Conservation (phyloP, 2,329 filamentous ascomycete species). For the Fusarium acutatum region DNA sequence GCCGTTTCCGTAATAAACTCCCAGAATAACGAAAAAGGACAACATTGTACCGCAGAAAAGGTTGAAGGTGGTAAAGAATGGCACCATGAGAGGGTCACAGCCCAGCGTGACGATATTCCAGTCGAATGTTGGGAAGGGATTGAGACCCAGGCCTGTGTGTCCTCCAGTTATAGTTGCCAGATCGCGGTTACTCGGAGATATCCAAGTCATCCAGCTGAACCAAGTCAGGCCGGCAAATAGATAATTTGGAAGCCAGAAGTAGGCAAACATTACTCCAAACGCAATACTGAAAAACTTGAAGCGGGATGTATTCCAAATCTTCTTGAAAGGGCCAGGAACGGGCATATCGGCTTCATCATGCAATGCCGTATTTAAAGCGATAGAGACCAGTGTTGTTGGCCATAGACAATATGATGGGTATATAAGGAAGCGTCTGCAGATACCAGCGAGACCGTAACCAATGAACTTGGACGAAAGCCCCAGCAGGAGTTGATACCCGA, state of each 20-base stretch:
- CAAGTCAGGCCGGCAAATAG: conserved; percentile 57
- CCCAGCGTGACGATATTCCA: conserved; percentile 50
- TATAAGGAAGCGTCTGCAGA: conserved; percentile 59
- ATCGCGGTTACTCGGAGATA: conserved; percentile 53
- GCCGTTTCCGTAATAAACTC: conserved; percentile 45
- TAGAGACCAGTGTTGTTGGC: conserved; percentile 61
- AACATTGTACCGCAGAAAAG: conserved; percentile 44
- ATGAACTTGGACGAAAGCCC: conserved; percentile 62
- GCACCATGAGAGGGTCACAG: conserved; percentile 51
- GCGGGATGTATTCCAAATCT: conserved; percentile 52
- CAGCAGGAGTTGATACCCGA: conserved; percentile 60
- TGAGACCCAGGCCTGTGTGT: conserved; percentile 51
- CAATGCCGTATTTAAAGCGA: conserved; percentile 59
- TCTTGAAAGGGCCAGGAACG: conserved; percentile 44
- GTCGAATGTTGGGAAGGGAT: conserved; percentile 53
- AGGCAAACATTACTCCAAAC: conserved; percentile 59
- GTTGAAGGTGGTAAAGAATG: conserved; percentile 50
- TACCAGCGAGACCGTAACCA: conserved; percentile 63
- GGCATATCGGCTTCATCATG: conserved; percentile 51
- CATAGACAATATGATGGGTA: conserved; percentile 63
- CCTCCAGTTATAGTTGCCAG: conserved; percentile 50
- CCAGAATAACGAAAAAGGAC: conserved; percentile 42
- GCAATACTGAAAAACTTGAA: conserved; percentile 57
- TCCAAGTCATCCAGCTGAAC: conserved; percentile 65
- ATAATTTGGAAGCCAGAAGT: conserved; percentile 63